Conservation (phyloP, 2,329 filamentous ascomycete species). For the Calonectria pseudoreteaudii region DNA sequence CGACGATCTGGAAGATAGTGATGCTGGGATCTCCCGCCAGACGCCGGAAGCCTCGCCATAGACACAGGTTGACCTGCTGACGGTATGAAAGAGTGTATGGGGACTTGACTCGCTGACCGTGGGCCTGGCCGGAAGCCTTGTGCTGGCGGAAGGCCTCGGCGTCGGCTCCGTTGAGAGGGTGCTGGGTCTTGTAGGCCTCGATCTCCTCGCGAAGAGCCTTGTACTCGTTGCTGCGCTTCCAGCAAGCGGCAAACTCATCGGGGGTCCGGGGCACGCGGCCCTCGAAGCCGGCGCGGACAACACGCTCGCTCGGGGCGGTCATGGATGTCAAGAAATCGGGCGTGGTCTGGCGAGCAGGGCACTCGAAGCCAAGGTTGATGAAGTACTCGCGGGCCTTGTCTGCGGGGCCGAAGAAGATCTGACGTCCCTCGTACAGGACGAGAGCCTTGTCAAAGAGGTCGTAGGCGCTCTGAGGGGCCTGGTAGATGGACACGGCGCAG, state of each 20-base stretch:
- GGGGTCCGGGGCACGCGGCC: conserved; percentile 17
- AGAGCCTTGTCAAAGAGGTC: conserved; percentile 26
- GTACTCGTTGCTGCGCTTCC: conserved; percentile 21
- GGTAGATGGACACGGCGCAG: conserved; percentile 26
- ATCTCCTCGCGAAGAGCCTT: conserved; percentile 13
- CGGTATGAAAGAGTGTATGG: conserved; percentile 21
- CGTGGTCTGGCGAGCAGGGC: conserved; percentile 20
- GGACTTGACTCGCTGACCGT: conserved; percentile 19
- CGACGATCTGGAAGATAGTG: conserved; percentile 17
- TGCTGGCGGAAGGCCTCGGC: conserved; percentile 23
- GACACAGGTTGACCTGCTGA: conserved; percentile 19
- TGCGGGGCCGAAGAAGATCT: conserved; percentile 22
- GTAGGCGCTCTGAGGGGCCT: conserved; percentile 23
- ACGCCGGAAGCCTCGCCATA: conserved; percentile 22
- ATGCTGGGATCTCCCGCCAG: conserved; percentile 7
- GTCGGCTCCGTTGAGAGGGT: conserved; percentile 14
- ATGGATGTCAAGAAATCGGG: conserved; percentile 25
- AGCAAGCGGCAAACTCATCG: conserved; percentile 20
- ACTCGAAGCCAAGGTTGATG: conserved; percentile 23
- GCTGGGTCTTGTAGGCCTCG: conserved; percentile 17
- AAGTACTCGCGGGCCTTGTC: conserved; percentile 23
- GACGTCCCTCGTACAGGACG: conserved; percentile 21
- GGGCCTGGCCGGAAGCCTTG: conserved; percentile 13
- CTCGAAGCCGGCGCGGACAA: conserved; percentile 17
- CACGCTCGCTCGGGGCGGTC: conserved; percentile 18